Evolutionary conservation across 805 yeast genomes (phyloP).

Genomic region (Diddensiella caesifluorescens): DNA sequence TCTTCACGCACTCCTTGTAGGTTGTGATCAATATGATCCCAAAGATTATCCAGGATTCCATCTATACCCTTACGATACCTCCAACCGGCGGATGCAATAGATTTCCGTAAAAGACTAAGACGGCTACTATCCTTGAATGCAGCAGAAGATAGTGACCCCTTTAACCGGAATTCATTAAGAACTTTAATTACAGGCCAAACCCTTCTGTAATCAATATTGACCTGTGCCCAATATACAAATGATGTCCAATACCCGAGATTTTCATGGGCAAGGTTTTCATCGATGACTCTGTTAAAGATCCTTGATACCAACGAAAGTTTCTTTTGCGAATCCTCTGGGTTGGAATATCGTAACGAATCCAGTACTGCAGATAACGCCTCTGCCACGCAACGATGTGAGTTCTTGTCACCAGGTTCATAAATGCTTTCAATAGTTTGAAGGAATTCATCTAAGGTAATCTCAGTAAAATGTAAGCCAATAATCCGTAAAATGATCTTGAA

Average conservation of each 20-base stretch:
- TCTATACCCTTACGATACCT: slow-evolving; percentile 46
- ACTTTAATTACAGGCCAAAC: slow-evolving; percentile 46
- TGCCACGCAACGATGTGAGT: slow-evolving; percentile 66
- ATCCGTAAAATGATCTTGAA: slow-evolving; percentile 47
- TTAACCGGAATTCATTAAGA: slow-evolving; percentile 45
- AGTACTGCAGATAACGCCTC: slow-evolving; percentile 67
- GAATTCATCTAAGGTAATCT: slow-evolving; percentile 47
- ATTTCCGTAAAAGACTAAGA: slow-evolving; percentile 48
- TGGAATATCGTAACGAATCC: slow-evolving; percentile 28
- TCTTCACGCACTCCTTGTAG: slow-evolving; percentile 68
- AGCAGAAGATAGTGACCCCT: slow-evolving; percentile 45
- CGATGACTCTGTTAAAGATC: slow-evolving; percentile 37
- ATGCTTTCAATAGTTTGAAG: slow-evolving; percentile 43
- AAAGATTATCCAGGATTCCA: slow-evolving; percentile 39
- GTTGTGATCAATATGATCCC: slow-evolving; percentile 52
- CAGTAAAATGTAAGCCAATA: slow-evolving; percentile 40
- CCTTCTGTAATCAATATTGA: slow-evolving; percentile 54
- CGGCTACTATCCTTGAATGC: slow-evolving; percentile 63
- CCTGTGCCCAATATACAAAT: slow-evolving; percentile 67
- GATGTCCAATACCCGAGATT: slow-evolving; percentile 69
- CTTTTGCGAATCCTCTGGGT: slow-evolving; percentile 11
- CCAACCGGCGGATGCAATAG: slow-evolving; percentile 49
- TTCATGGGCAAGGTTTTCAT: slow-evolving; percentile 65
- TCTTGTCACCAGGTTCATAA: slow-evolving; percentile 63
- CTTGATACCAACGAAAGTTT: slow-evolving; percentile 37